These are phyloP conservation scores for Bruguiera gymnorhiza DNA, from an alignment of 345 rosid species.

Conservation along the genomic window DNA sequence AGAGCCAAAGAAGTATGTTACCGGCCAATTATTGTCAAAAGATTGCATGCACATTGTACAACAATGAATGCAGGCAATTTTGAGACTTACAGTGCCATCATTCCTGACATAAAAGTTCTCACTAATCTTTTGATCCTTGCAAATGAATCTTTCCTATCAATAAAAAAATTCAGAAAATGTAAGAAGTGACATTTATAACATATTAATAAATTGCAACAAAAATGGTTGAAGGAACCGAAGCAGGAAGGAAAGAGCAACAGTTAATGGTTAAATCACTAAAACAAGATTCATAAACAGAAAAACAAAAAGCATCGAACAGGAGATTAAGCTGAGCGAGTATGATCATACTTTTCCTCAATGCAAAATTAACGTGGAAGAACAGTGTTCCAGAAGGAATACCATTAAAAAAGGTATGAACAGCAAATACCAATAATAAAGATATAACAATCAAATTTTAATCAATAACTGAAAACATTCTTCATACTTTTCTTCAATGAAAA, in stretches of 20 bases:
- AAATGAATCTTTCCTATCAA: slow-evolving; percentile 75
- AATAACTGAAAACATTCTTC: too few relatives aligned
- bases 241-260: background rate
- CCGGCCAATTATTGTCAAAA: background rate
- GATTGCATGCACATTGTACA: background rate
- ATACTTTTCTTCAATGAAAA: too few relatives aligned
- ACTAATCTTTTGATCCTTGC: slow-evolving; percentile 83
- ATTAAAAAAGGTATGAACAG: too few relatives aligned
- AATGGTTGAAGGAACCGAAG: background rate
- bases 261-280: background rate
- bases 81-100: slow-evolving; percentile 87
- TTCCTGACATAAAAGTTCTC: slow-evolving; percentile 89
- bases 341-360: too few relatives aligned
- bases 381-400: too few relatives aligned
- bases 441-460: too few relatives aligned
- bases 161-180: background rate
- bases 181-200: background rate
- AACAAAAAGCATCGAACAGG: background rate
- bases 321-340: background rate
- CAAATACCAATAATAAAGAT: too few relatives aligned
- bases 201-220: background rate
- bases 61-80: background rate
- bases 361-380: too few relatives aligned
- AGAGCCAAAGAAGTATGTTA: slow-evolving; percentile 1
- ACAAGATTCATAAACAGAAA: background rate